Conservation (phyloP, 83 land plant genomes). For the Larix sibirica region DNA sequence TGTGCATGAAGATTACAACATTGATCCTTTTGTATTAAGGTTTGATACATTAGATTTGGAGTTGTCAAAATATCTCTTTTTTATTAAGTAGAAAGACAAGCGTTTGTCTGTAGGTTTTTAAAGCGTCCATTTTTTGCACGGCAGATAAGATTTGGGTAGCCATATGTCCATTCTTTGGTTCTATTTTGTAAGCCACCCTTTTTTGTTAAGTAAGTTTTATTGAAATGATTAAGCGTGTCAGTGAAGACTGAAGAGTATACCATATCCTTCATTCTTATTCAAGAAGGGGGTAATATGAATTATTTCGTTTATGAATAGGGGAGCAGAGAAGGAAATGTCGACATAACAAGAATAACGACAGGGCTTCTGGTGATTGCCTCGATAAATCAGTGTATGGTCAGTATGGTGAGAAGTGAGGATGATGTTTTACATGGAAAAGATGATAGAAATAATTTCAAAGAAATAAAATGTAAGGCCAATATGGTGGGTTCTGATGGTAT, state of each 20-base stretch:
- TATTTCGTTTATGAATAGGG: not conserved
- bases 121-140: not conserved
- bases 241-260: not conserved
- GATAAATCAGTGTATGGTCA: conserved; percentile 8
- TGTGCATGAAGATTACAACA: not conserved
- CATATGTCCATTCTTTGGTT: not conserved
- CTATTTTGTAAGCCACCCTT: not conserved
- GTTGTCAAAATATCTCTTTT: not conserved
- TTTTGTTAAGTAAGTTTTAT: not conserved
- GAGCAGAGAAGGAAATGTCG: not conserved
- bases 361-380: not conserved
- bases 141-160: conserved; percentile 1
- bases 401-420: conserved; percentile 28
- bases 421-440: conserved; percentile 23
- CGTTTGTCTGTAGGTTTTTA: not conserved
- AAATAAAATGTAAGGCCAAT: conserved; percentile 41
- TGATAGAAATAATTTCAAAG: conserved; percentile 16
- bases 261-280: not conserved
- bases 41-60: conserved; percentile 1
- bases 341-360: not conserved
- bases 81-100: not conserved
- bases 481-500: conserved; percentile 40
- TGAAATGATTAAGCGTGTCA: not conserved
- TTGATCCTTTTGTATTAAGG: not conserved
- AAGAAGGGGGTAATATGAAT: not conserved